Evolutionary conservation across 2,329 filamentous ascomycete genomes (phyloP), one percentile per base, ranked within the genome.

Genomic region (Exophiala sp.): DNA sequence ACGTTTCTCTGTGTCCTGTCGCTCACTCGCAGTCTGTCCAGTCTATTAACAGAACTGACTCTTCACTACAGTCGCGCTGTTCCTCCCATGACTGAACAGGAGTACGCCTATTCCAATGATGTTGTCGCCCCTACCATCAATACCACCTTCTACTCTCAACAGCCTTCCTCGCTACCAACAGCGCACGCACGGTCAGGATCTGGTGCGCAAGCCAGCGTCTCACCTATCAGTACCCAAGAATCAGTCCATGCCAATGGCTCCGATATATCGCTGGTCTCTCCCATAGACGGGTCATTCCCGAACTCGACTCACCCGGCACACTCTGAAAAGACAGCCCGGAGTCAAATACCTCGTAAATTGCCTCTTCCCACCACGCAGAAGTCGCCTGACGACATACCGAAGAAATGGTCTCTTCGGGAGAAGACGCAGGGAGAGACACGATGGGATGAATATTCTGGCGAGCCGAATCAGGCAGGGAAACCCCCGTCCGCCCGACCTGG

Each of bases 361-460:
- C 50, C 59, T 55, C 29, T 61, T 51, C 39, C 59, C 55, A 34
- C 53, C 1, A 55, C 57, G 42, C 55, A 11, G 37, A 56, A 37
- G 23, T 53, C 56, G 38, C n/a, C 42, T 43, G 23, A 56, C 45
- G 57, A 58, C 34, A 48, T 57, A 8, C 55, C 56, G 10, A 58
- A 55, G 40, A 46, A 46, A 40, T 52, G 52, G 46, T 44, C 43
- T 21, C 40, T 39, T 32, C 55, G 47, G 37, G 49, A 34, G 64
- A 65, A n/a, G 58, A 58, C 59, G 16, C 65, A 66, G 9, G 62
- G 57, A 59, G 50, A 57, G 52, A 74, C 73, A 18, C 70, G 73
- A 57, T 85, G 82, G 82, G 81, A 87, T 66, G 77, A 77, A 41
- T 79, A 78, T 62, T 83, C 83, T 2, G 82, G 81, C 7, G 82